Evolutionary conservation across 208 protist genomes (phyloP).

Genomic region (Angomonas ambiguus): DNA sequence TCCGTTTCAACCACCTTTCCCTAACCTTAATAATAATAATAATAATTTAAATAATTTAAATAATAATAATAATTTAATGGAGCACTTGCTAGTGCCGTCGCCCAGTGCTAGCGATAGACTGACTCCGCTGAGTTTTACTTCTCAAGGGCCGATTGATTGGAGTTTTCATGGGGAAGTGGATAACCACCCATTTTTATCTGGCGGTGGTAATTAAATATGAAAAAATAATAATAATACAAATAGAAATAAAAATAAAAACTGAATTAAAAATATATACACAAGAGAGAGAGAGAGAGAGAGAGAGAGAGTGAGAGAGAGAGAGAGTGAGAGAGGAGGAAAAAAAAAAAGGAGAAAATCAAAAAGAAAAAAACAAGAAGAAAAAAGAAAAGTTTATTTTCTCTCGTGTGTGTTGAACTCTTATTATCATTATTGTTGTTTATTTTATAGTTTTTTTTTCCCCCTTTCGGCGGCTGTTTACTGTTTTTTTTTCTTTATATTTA

Average conservation of each 20-base stretch:
- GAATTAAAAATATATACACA: no score
- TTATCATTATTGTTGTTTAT: constrained; percentile 5
- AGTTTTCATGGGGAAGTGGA: constrained; percentile 36
- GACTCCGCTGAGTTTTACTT: neutral
- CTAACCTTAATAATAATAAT: no score
- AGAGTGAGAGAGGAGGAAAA: constrained; percentile 13
- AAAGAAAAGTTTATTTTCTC: constrained; percentile 12
- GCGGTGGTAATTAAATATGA: neutral
- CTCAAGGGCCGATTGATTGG: constrained; percentile 29
- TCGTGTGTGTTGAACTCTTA: constrained; percentile 4
- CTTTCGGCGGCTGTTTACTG: constrained; percentile 1
- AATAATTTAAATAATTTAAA: constrained; percentile 1
- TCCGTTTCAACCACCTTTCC: no score
- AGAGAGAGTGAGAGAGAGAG: no score
- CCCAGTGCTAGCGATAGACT: neutral
- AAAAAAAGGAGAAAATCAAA: constrained; percentile 13
- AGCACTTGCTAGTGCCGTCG: neutral
- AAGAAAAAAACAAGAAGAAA: constrained; percentile 16
- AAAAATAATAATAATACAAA: neutral
- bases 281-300: no score
- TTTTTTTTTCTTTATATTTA: constrained; percentile 10
- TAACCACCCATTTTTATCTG: constrained; percentile 15
- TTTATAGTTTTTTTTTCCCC: neutral
- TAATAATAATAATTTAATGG: neutral
- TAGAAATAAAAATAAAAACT: constrained; percentile 7